Conservation (phyloP, 257 asterid genomes). For the Mitragyna speciosa region DNA sequence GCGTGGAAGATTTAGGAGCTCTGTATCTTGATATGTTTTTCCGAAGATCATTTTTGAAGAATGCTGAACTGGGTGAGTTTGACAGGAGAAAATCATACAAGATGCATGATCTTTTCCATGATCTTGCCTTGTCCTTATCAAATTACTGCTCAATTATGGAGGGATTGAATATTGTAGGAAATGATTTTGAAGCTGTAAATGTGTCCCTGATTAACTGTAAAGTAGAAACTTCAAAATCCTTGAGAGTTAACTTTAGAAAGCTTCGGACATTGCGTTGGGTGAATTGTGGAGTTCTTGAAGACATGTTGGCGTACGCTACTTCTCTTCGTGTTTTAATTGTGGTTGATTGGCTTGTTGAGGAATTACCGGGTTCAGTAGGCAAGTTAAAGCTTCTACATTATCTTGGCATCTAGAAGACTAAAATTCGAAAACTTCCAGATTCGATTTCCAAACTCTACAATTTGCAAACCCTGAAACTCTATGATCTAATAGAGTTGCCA, state of each 20-base stretch:
- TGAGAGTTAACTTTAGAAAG: neutral
- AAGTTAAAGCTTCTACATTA: constrained; percentile 20
- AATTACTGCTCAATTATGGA: too few species aligned
- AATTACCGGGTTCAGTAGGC: constrained; percentile 11
- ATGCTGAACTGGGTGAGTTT: constrained; percentile 7
- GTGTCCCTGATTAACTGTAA: constrained; percentile 1
- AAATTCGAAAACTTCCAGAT: constrained; percentile 3
- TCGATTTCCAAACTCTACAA: constrained; percentile 21
- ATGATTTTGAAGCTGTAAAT: neutral
- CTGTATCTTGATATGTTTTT: constrained; percentile 14
- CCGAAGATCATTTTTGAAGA: constrained; percentile 24
- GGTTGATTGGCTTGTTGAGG: neutral
- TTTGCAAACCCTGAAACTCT: constrained; percentile 24
- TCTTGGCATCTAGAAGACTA: constrained; percentile 15
- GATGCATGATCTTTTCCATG: constrained; percentile 40
- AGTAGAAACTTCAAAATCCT: neutral
- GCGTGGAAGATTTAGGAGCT: neutral
- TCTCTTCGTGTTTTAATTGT: constrained; percentile 21
- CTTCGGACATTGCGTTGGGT: neutral
- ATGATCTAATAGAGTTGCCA: neutral
- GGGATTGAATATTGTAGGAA: too few species aligned
- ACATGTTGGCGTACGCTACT: neutral
- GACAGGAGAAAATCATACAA: constrained; percentile 3
- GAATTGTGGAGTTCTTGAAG: neutral
- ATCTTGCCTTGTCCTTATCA: constrained; percentile 22